Conservation (phyloP, 164 flowering plant genomes). For the Santalum album region DNA sequence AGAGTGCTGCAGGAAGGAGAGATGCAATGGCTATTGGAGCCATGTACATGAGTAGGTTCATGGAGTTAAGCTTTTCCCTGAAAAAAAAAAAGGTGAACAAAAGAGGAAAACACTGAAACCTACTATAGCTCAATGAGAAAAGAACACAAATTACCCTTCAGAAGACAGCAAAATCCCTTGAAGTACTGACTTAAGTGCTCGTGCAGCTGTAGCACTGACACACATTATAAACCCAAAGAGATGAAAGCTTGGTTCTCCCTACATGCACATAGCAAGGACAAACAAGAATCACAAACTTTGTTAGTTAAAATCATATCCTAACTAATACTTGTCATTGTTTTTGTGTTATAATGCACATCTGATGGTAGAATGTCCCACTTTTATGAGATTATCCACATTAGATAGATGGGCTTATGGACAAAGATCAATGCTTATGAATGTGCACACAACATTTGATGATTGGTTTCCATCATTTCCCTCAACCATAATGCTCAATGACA, state of each 20-base stretch:
- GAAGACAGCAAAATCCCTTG: slow-evolving; percentile 71
- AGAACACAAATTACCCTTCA: slow-evolving; percentile 41
- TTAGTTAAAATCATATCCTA: too few relatives aligned
- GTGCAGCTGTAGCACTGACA: slow-evolving; percentile 62
- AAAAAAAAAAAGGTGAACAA: slow-evolving; percentile 8
- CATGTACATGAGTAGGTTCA: slow-evolving; percentile 66
- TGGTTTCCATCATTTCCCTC: too few relatives aligned
- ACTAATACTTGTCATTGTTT: too few relatives aligned
- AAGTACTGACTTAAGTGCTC: slow-evolving; percentile 63
- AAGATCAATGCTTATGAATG: too few relatives aligned
- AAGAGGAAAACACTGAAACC: neutral
- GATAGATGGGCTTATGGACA: too few relatives aligned
- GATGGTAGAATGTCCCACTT: too few relatives aligned
- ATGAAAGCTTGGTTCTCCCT: slow-evolving; percentile 75
- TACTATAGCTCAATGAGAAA: neutral
- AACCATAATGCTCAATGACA: too few relatives aligned
- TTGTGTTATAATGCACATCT: too few relatives aligned
- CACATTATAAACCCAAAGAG: slow-evolving; percentile 71
- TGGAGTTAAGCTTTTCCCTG: slow-evolving; percentile 70
- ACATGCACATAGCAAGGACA: neutral
- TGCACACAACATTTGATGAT: too few relatives aligned
- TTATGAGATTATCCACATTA: too few relatives aligned
- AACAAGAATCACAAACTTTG: too few relatives aligned
- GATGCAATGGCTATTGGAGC: slow-evolving; percentile 66
- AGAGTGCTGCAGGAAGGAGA: slow-evolving; percentile 60